These are phyloP conservation scores for Kwoniella shandongensis DNA, from an alignment of 768 basidiomycete species.

Conservation along the genomic window DNA sequence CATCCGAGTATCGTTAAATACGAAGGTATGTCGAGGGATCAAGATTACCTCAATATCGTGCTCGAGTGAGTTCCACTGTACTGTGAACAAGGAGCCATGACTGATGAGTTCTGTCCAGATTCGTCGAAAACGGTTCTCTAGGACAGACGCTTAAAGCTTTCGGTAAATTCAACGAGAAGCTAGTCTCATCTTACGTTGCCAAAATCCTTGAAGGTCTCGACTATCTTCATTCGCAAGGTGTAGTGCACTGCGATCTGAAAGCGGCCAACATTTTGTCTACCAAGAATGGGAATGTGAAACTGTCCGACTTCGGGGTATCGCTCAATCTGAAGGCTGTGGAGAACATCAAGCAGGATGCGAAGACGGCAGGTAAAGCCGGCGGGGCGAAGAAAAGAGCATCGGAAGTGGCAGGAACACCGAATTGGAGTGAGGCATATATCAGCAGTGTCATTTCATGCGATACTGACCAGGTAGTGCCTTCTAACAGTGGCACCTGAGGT, in stretches of 20 bases:
- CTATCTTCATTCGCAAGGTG: constrained; percentile 75
- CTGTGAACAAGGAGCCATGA: constrained; percentile 1
- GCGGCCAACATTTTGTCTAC: constrained; percentile 98
- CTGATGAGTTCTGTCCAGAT: constrained; percentile 58
- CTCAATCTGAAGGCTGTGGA: constrained; percentile 86
- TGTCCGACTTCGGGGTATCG: constrained; percentile 96
- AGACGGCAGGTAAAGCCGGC: constrained; percentile 21
- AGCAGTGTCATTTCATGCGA: no score
- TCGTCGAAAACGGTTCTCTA: constrained; percentile 93
- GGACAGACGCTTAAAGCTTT: constrained; percentile 90
- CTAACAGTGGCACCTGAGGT: constrained; percentile 86
- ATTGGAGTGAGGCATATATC: constrained; percentile 76
- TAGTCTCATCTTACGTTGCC: constrained; percentile 89
- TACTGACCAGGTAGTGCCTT: constrained; percentile 2
- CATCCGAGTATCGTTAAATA: constrained; percentile 98
- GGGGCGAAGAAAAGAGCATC: constrained; percentile 56
- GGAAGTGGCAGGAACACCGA: constrained; percentile 73
- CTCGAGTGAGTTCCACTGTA: constrained; percentile 70
- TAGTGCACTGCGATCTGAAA: constrained; percentile 95
- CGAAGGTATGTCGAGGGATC: constrained; percentile 89
- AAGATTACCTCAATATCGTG: constrained; percentile 83
- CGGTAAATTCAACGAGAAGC: constrained; percentile 85
- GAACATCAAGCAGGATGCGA: constrained; percentile 64
- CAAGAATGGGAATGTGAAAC: constrained; percentile 94
- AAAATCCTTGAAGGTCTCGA: constrained; percentile 95